Evolutionary conservation across 176 grass and related monocot species (phyloP), one percentile per base, ranked within the genome.

Genomic region (Carex myosuroides): DNA sequence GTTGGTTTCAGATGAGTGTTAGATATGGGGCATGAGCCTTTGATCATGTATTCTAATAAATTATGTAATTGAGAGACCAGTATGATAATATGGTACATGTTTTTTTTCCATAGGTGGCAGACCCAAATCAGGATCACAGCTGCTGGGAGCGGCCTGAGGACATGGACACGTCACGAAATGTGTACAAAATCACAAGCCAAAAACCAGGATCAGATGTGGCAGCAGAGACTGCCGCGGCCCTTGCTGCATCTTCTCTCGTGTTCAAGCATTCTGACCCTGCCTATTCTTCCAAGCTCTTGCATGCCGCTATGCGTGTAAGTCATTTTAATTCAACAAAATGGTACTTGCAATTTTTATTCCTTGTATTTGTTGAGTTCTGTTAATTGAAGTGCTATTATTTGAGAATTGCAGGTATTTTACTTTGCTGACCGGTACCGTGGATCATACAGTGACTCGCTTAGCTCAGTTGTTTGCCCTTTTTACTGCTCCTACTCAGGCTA

Each of bases 401-500:
- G 22, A 83, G 20, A 67, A 32, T 82, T 83, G 11, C 82, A 90
- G 89, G 89, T 85, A 55, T 98, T 98, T 80, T 86, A 98, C 4
- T 90, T 98, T 78, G 95, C 95, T 0, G 89, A 98, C 75, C 84
- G 79, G 0, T 90, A 93, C 87, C 85, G 92, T 12, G 95, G 95
- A 2, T 85, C 92, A 0, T 98, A 98, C 89, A 91, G 86, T 48
- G 90, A 88, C 30, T 81, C 94, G 4, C 89, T 97, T 2, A 69
- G 85, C 72, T 65, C 72, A 4, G 85, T 61, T 0, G 92, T 90
- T 0, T 98, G 90, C 63, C 95, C 92, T 0, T 98, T 90, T 86
- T 94, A 94, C 84, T 91, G 90, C 90, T 98, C 95, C 67, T 98
- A 98, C 86, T 98, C 95, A 0, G 95, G 95, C 1, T 94, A 94